These are phyloP conservation scores for Fagus crenata DNA, from an alignment of 306 rosid genomes.

Conservation along the genomic window DNA sequence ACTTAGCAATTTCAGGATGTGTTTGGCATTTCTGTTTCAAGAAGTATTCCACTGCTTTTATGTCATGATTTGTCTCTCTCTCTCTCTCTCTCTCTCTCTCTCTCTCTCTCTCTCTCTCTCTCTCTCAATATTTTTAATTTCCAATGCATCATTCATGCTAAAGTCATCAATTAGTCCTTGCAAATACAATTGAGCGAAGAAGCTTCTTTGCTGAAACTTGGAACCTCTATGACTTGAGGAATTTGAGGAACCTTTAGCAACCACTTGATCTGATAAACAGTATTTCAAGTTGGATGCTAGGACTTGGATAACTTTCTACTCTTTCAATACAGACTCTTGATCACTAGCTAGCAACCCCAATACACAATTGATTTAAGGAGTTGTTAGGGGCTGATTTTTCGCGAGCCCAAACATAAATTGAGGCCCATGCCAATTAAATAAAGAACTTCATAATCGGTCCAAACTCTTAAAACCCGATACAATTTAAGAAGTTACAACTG, in stretches of 20 bases:
- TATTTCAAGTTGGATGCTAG: not conserved
- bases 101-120: slow-evolving; percentile 20
- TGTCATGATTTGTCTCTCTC: slow-evolving; percentile 81
- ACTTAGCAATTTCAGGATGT: slow-evolving; percentile 68
- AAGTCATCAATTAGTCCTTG: slow-evolving; percentile 58
- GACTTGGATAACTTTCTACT: too few species aligned
- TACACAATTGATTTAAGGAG: not conserved
- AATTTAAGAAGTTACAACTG: too few species aligned
- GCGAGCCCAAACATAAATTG: too few species aligned
- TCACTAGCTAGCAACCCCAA: not conserved
- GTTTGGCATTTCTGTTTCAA: slow-evolving; percentile 73
- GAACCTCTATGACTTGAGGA: slow-evolving; percentile 67
- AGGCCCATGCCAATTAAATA: too few species aligned
- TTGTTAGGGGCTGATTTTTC: too few species aligned
- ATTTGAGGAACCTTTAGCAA: slow-evolving; percentile 66
- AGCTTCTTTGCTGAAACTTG: slow-evolving; percentile 66
- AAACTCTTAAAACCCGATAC: too few species aligned
- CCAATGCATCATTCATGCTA: slow-evolving; percentile 59
- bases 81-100: slow-evolving; percentile 20
- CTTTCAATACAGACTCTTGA: too few species aligned
- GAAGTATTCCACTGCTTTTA: slow-evolving; percentile 88
- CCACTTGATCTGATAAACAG: slow-evolving; percentile 65
- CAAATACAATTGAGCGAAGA: slow-evolving; percentile 31
- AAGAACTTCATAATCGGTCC: too few species aligned
- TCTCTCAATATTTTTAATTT: slow-evolving; percentile 68